Conservation (phyloP, 768 basidiomycete species). For the Lactarius hengduanensis region DNA sequence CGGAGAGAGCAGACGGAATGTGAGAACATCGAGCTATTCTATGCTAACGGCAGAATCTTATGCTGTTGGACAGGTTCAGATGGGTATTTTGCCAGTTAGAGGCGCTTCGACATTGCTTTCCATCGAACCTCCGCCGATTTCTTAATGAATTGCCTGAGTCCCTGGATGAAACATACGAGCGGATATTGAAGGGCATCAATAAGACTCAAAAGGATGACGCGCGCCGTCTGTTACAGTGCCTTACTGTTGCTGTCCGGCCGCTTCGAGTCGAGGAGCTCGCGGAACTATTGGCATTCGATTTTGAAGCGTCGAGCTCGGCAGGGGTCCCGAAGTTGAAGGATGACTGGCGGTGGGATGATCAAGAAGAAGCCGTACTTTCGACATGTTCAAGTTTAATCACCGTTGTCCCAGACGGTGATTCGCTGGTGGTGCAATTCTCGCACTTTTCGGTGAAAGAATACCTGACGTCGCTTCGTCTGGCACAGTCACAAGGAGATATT, state of each 20-base stretch:
- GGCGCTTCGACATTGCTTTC: background rate
- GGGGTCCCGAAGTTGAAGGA: background rate
- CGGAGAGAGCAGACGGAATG: background rate
- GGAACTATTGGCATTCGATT: background rate
- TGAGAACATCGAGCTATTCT: background rate
- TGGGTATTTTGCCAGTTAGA: background rate
- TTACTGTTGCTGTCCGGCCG: background rate
- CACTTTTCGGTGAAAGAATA: conserved; percentile 3
- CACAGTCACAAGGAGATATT: background rate
- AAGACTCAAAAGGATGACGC: background rate
- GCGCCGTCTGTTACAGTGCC: background rate
- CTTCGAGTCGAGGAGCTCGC: background rate
- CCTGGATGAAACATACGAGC: background rate
- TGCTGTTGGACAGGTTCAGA: background rate
- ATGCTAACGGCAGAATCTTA: background rate
- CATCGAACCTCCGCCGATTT: background rate
- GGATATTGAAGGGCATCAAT: background rate
- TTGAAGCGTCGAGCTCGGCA: background rate
- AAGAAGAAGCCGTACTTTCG: background rate
- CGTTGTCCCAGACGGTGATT: background rate
- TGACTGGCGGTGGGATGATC: background rate
- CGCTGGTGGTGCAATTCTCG: background rate
- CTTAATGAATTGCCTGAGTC: background rate
- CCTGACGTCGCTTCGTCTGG: background rate
- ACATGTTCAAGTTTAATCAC: background rate